Evolutionary conservation across 2,329 filamentous ascomycete genomes (phyloP).

Genomic region (Nemania serpens): DNA sequence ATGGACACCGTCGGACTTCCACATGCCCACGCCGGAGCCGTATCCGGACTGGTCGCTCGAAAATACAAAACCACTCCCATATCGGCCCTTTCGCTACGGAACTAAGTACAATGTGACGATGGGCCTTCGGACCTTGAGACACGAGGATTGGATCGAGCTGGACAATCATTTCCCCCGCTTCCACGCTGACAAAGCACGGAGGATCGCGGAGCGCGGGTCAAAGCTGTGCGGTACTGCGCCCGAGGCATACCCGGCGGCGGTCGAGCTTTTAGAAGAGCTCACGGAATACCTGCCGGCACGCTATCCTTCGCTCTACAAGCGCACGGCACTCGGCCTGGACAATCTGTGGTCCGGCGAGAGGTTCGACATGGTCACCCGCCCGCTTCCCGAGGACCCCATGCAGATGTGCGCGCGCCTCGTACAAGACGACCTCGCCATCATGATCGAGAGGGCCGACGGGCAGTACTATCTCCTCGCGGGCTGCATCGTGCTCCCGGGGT

Average conservation of each 20-base stretch:
- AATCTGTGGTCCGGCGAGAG: slow-evolving; percentile 74
- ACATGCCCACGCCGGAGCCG: slow-evolving; percentile 45
- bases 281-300: slow-evolving; percentile 71
- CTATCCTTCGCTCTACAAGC: slow-evolving; percentile 72
- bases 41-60: slow-evolving; percentile 72
- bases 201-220: slow-evolving; percentile 67
- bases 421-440: slow-evolving; percentile 83
- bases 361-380: slow-evolving; percentile 69
- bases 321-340: slow-evolving; percentile 66
- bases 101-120: slow-evolving; percentile 78
- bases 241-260: slow-evolving; percentile 70
- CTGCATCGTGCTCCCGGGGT: slow-evolving; percentile 75
- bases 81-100: slow-evolving; percentile 78
- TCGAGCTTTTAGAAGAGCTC: slow-evolving; percentile 78
- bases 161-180: slow-evolving; percentile 78
- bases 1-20: slow-evolving; percentile 38
- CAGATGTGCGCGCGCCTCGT: slow-evolving; percentile 71
- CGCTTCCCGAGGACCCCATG: slow-evolving; percentile 78
- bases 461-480: slow-evolving; percentile 83
- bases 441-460: slow-evolving; percentile 77
- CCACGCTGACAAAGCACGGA: slow-evolving; percentile 71
- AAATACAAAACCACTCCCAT: slow-evolving; percentile 73
- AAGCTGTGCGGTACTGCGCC: slow-evolving; percentile 73
- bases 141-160: slow-evolving; percentile 81
- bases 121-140: slow-evolving; percentile 72